Base-by-base conservation (phyloP, 768 basidiomycete genomes). In the Lactifluus piperatus region DNA sequence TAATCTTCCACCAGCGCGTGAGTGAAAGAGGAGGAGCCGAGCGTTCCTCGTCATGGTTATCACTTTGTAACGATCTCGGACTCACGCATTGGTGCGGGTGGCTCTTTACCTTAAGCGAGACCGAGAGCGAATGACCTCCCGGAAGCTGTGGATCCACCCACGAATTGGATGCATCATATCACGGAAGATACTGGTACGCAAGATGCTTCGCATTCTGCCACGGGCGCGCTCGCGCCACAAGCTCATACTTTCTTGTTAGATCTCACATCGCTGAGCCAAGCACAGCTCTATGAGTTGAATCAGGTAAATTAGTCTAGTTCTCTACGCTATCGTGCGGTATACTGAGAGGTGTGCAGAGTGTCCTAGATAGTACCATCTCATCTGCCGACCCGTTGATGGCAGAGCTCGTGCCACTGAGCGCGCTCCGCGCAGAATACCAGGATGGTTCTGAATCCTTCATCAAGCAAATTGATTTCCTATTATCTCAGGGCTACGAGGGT, bases 391-490 rank as follows among this genome's bases (percentile, higher is more conserved):
- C 82, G 7, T 73, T 88, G 48, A 77, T 91, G 58, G 78, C 80
- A 32, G 67, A 71, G 18, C 72, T 86, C 50, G 73, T 75, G 11
- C 75, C 81, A 3, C 80, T 87, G 61, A 70, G 76, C 1, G 70
- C 71, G 3, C 73, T 91, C 46, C 81, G 85, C 29, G 74, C 70
- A 5, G 88, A 91, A 71, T 91, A 91, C 65, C 80, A 81, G 65
- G 73, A 75, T 34, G 83, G 82, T 3, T 76, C 82, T 0, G 73
- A 73, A 9, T 67, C 73, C 5, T 91, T 94, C 67, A 68, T 87
- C 5, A 74, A 78, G 56, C 91, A 95, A 72, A 86, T 97, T 60
- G 81, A 88, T 63, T 82, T 81, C 73, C 73, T 97, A 22, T 72
- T 75, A 48, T 65, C 64, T 16, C 73, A 82, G 45, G 91, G 91